Percentiles rank a stretch among this genome's conserved stretches.
Conservation (phyloP, 2,329 filamentous ascomycete species). For the Penicillium decumbens region DNA sequence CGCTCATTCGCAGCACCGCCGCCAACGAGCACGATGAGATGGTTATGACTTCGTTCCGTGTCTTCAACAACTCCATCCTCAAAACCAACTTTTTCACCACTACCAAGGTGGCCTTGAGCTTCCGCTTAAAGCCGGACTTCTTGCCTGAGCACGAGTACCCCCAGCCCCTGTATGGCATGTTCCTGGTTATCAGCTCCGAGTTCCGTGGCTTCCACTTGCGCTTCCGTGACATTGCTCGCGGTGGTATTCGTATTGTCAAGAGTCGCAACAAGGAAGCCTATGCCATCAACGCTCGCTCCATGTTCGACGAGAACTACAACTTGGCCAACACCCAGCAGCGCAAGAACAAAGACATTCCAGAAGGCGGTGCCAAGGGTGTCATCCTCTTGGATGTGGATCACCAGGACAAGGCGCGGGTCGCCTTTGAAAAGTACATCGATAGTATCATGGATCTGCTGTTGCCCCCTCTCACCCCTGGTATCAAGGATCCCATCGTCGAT, state of each 20-base stretch:
- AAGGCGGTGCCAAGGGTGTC: conserved; percentile 96
- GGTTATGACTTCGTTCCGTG: conserved; percentile 94
- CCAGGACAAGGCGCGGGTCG: conserved; percentile 85
- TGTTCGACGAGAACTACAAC: conserved; percentile 99
- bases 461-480: conserved; percentile 83
- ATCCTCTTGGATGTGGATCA: conserved; percentile 90
- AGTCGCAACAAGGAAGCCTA: conserved; percentile 95
- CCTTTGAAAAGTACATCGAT: conserved; percentile 99
- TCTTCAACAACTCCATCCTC: conserved; percentile 88
- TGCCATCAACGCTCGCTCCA: conserved; percentile 87
- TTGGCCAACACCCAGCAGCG: conserved; percentile 97
- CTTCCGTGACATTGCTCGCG: conserved; percentile 93
- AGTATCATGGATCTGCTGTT: conserved; percentile 93
- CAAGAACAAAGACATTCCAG: conserved; percentile 99
- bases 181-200: conserved; percentile 94
- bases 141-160: conserved; percentile 89
- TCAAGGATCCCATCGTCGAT: conserved; percentile 98
- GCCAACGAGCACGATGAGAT: conserved; percentile 94
- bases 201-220: conserved; percentile 95
- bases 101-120: conserved; percentile 95
- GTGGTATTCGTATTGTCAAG: conserved; percentile 97
- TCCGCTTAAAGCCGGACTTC: conserved; percentile 77
- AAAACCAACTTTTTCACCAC: conserved; percentile 99
- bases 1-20: conserved; percentile 72
- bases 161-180: conserved; percentile 94